Evolutionary conservation across 2,329 filamentous ascomycete genomes (phyloP).

Genomic region (Magnaporthiopsis incrustans): DNA sequence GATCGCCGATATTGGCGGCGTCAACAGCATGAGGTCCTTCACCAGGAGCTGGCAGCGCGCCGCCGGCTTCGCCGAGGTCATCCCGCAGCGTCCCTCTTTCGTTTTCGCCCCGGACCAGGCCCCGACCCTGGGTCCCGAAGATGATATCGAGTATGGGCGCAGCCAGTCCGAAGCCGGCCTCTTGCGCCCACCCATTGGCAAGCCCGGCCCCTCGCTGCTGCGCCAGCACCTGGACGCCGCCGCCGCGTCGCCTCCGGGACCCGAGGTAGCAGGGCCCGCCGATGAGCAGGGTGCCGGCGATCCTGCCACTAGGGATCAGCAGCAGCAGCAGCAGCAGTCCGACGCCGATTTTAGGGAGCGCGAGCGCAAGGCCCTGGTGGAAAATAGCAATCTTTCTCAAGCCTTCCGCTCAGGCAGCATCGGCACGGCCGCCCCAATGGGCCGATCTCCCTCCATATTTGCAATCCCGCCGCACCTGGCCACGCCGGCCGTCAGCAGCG

Average conservation of each 20-base stretch:
- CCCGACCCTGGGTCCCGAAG: slow-evolving; percentile 23
- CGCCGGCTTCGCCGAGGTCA: slow-evolving; percentile 79
- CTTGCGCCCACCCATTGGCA: slow-evolving; percentile 11
- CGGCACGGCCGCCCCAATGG: slow-evolving; percentile 36
- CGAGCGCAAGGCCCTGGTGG: slow-evolving; percentile 36
- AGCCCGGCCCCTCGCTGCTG: slow-evolving; percentile 36
- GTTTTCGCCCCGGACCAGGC: slow-evolving; percentile 52
- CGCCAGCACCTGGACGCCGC: slow-evolving; percentile 42
- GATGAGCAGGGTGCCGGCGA: not conserved
- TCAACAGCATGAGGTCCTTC: slow-evolving; percentile 92
- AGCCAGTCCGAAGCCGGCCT: slow-evolving; percentile 28
- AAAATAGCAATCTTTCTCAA: slow-evolving; percentile 32
- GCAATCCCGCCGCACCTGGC: slow-evolving; percentile 52
- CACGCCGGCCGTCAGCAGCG: slow-evolving; percentile 53
- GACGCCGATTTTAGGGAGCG: slow-evolving; percentile 30
- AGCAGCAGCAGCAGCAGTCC: not conserved
- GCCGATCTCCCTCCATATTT: slow-evolving; percentile 42
- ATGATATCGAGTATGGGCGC: slow-evolving; percentile 31
- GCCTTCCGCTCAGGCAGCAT: slow-evolving; percentile 23
- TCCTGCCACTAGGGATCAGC: not conserved
- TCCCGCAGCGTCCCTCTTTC: slow-evolving; percentile 71
- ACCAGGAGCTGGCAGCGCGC: slow-evolving; percentile 88
- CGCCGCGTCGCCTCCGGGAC: slow-evolving; percentile 10
- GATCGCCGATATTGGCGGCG: slow-evolving; percentile 69
- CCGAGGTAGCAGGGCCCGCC: not conserved